Evolutionary conservation across 768 basidiomycete genomes (phyloP).

Genomic region (Rhodotorula sphaerocarpa): DNA sequence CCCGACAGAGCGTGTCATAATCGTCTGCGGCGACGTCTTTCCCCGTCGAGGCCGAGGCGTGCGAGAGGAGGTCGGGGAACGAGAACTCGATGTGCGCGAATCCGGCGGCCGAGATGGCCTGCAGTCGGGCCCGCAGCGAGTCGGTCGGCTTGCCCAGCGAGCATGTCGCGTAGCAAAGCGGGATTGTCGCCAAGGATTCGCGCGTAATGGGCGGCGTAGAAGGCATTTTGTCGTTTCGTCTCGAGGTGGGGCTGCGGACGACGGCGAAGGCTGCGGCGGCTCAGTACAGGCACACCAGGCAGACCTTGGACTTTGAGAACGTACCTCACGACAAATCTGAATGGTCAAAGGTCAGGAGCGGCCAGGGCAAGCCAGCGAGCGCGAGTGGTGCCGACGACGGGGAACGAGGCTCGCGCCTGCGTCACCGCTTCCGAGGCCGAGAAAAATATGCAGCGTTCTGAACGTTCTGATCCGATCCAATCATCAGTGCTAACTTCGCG

Average conservation of each 20-base stretch:
- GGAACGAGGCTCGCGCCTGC: too few relatives aligned
- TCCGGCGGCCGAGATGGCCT: conserved; percentile 29
- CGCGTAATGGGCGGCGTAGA: not conserved
- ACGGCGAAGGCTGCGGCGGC: not conserved
- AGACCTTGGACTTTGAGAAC: too few relatives aligned
- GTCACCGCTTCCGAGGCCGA: too few relatives aligned
- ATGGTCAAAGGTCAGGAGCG: too few relatives aligned
- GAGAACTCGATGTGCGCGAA: conserved; percentile 36
- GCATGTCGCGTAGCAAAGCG: conserved; percentile 18
- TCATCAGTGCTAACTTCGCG: too few relatives aligned
- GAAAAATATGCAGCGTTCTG: too few relatives aligned
- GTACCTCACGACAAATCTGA: too few relatives aligned
- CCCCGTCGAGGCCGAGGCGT: conserved; percentile 7
- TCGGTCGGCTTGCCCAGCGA: conserved; percentile 15
- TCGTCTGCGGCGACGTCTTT: conserved; percentile 21
- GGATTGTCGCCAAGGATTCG: not conserved
- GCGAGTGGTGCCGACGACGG: too few relatives aligned
- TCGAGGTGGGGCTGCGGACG: not conserved
- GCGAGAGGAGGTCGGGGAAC: conserved; percentile 34
- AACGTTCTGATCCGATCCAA: too few relatives aligned
- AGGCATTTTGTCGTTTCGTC: not conserved
- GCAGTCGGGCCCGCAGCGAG: conserved; percentile 10
- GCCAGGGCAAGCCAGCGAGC: not conserved
- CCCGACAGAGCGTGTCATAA: conserved; percentile 13
- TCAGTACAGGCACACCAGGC: too few relatives aligned